These are phyloP conservation scores for Scleroderma citrinum DNA, from an alignment of 768 basidiomycete genomes.

Conservation along the genomic window DNA sequence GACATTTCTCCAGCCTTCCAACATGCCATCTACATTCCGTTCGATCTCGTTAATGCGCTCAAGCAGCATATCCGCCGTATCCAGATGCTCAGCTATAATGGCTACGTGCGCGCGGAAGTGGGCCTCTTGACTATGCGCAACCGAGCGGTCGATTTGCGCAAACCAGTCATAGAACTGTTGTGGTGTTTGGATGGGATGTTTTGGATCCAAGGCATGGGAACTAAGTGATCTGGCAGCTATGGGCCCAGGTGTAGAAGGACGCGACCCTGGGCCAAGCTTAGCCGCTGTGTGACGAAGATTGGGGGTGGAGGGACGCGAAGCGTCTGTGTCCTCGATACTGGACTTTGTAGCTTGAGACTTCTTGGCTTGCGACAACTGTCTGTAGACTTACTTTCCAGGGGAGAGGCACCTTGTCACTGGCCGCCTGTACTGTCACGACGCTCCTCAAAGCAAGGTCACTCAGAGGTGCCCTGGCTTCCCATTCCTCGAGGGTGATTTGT, in stretches of 20 bases:
- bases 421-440: slow-evolving; percentile 55
- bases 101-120: slow-evolving; percentile 85
- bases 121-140: slow-evolving; percentile 90
- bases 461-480: slow-evolving; percentile 81
- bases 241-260: slow-evolving; percentile 40
- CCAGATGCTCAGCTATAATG: slow-evolving; percentile 68
- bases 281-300: slow-evolving; percentile 27
- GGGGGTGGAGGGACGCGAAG: slow-evolving; percentile 29
- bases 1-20: slow-evolving; percentile 79
- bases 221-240: slow-evolving; percentile 14
- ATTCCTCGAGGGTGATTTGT: slow-evolving; percentile 75
- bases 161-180: slow-evolving; percentile 99
- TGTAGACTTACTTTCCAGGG: slow-evolving; percentile 65
- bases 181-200: slow-evolving; percentile 76
- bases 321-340: slow-evolving; percentile 31
- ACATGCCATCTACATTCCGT: slow-evolving; percentile 70
- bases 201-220: slow-evolving; percentile 62
- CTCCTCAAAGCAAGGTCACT: slow-evolving; percentile 63
- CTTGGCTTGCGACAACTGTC: slow-evolving; percentile 4
- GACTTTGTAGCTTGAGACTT: slow-evolving; percentile 37
- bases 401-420: slow-evolving; percentile 53
- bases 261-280: slow-evolving; percentile 38
- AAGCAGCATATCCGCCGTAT: slow-evolving; percentile 72
- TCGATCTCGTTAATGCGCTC: slow-evolving; percentile 70
- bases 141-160: slow-evolving; percentile 78